These are phyloP conservation scores for Ophiocordyceps sinensis DNA, from an alignment of 2,329 filamentous ascomycete genomes.

Conservation along the genomic window DNA sequence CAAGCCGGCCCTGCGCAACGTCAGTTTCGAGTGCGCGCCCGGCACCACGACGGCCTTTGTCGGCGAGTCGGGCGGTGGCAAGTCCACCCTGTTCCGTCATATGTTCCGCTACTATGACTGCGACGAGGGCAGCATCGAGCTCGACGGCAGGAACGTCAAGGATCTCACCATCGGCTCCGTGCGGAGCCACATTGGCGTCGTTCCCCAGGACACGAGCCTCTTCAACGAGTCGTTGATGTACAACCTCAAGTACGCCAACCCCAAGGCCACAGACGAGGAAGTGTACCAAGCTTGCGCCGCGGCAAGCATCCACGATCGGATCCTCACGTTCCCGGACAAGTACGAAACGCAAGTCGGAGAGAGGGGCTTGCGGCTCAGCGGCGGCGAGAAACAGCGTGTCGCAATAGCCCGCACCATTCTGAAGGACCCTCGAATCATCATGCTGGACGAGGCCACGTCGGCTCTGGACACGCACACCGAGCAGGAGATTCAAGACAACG, in stretches of 20 bases:
- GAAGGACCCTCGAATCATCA: slow-evolving; percentile 82
- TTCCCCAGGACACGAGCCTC: slow-evolving; percentile 88
- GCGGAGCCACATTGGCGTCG: slow-evolving; percentile 80
- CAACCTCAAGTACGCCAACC: slow-evolving; percentile 82
- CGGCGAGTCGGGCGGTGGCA: slow-evolving; percentile 90
- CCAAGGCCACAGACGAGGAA: slow-evolving; percentile 64
- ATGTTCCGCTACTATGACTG: slow-evolving; percentile 96
- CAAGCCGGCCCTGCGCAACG: slow-evolving; percentile 68
- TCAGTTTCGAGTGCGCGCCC: slow-evolving; percentile 73
- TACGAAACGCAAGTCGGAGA: slow-evolving; percentile 88
- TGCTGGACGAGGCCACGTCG: slow-evolving; percentile 86
- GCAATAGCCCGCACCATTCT: slow-evolving; percentile 87
- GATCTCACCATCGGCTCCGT: slow-evolving; percentile 89
- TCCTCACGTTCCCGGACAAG: slow-evolving; percentile 72
- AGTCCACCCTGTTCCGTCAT: slow-evolving; percentile 89
- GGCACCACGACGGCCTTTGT: slow-evolving; percentile 94
- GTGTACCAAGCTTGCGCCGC: slow-evolving; percentile 70
- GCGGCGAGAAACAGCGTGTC: slow-evolving; percentile 86
- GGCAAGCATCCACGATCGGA: slow-evolving; percentile 86
- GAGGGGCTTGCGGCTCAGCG: slow-evolving; percentile 71
- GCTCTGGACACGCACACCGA: slow-evolving; percentile 86
- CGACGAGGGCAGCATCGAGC: slow-evolving; percentile 60
- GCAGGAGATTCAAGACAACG: slow-evolving; percentile 78
- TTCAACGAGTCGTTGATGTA: slow-evolving; percentile 96
- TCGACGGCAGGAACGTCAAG: slow-evolving; percentile 75